Evolutionary conservation across 2,329 filamentous ascomycete genomes (phyloP), one percentile per base, ranked within the genome.

Genomic region (Fusarium sp.): DNA sequence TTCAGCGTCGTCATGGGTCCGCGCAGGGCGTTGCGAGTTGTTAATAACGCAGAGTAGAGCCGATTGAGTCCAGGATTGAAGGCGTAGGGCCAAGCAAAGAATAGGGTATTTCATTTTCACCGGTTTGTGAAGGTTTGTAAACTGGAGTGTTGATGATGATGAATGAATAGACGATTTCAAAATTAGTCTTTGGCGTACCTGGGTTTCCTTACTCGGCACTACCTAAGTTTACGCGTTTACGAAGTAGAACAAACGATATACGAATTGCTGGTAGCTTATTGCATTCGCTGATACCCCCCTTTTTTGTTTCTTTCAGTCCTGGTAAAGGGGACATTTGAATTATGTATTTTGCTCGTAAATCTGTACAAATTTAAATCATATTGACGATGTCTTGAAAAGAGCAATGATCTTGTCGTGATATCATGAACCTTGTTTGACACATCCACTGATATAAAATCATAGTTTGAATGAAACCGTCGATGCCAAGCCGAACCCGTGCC

Each of bases 1-100:
- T 87, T 90, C 73, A 89, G 83, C 45, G 87, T 91, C 26, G 76
- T 91, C 69, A 74, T 91, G 75, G 88, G 88, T 59, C 89, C 89
- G 22, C 80, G 88, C 69, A 79, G 89, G 70, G 91, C 88, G 68
- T 76, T 91, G 77, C 80, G 88, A 70, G 88, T 91, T 32, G 87
- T 91, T 22, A 91, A 91, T 44, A 77, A 74, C 12, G 73, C 73
- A 45, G 78, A 80, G 45, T 71, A 62, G 28, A 29, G n/a, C 9
- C 7, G 13, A 19, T n/a, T 29, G n/a, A 15, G 22, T 31, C 19
- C 11, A 34, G 34, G 10, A 52, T 22, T 15, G 38, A 40, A 35
- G 46, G 47, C 36, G 52, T 36, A 36, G 28, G 48, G 24, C 22
- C 43, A 41, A 47, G 51, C 34, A 43, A 49, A 42, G 25, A 15